A percentile compares a stretch with the other conserved stretches of the same genome.
Evolutionary conservation across 176 grass and related monocot species (phyloP).

Genomic region (Aegilops bicornis): DNA sequence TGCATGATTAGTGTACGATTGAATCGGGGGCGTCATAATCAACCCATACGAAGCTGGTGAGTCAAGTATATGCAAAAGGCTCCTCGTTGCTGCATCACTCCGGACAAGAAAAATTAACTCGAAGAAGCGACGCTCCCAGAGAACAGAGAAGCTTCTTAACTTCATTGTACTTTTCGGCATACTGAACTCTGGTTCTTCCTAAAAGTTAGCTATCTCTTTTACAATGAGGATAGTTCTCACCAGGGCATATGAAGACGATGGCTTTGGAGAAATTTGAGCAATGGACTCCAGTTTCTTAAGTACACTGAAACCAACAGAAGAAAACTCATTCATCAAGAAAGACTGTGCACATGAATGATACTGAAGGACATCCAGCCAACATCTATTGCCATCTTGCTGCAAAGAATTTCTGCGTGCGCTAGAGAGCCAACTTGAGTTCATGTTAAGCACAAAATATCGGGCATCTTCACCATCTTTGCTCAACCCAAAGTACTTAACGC

Average conservation of each 20-base stretch:
- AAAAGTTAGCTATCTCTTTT: slow-evolving; percentile 47
- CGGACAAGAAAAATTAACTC: slow-evolving; percentile 34
- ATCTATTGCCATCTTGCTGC: slow-evolving; percentile 21
- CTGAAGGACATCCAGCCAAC: slow-evolving; percentile 25
- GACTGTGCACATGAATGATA: slow-evolving; percentile 39
- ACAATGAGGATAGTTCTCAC: slow-evolving; percentile 24
- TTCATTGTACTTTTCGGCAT: not conserved
- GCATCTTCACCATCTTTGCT: slow-evolving; percentile 33
- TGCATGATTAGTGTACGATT: too few relatives aligned
- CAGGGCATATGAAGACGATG: slow-evolving; percentile 13
- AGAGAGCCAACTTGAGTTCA: slow-evolving; percentile 59
- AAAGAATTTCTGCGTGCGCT: slow-evolving; percentile 26
- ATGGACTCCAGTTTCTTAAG: slow-evolving; percentile 51
- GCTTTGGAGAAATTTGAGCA: slow-evolving; percentile 6
- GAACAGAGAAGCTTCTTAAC: not conserved
- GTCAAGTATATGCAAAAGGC: slow-evolving; percentile 39
- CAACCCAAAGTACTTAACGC: slow-evolving; percentile 59
- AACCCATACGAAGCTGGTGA: slow-evolving; percentile 25
- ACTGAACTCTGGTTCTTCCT: slow-evolving; percentile 28
- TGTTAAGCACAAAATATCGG: slow-evolving; percentile 41
- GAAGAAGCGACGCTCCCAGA: slow-evolving; percentile 23
- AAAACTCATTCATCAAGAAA: slow-evolving; percentile 61
- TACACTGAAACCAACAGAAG: slow-evolving; percentile 49
- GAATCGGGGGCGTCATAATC: too few relatives aligned
- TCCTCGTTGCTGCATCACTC: slow-evolving; percentile 17